Base-by-base conservation (phyloP, 202 grass and related monocot genomes). In the Musa balbisiana region DNA sequence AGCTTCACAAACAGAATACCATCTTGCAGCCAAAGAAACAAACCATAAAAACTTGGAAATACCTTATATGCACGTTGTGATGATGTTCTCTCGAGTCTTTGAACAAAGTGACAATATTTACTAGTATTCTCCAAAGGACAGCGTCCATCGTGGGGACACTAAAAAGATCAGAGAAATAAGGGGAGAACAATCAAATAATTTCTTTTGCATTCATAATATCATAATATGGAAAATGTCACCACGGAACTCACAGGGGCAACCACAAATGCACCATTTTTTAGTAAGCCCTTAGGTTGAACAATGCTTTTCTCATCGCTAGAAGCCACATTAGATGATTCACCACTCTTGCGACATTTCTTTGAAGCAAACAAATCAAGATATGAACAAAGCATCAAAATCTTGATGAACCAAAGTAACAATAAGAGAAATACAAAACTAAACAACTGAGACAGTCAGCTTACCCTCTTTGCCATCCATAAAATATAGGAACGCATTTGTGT, bases 51-150 rank as follows among this genome's bases (percentile, higher is more conserved):
- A 71, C 70, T 55, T 14, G 69, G 11, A 73, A 19, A 52, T 80
- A 97, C 90, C 90, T 98, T 93, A 75, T 92, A 98, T 25, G 78
- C 82, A 52, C 81, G 86, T 74, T 98, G 90, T 73, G 94, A 92
- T 78, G 94, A 89, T 14, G 94, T 98, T 83, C 94, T 93, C 81
- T 93, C 88, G 59, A 98, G 74, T 80, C 91, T 84, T 75, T 98
- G 94, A 58, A 93, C 94, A 84, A 98, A 98, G 75, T 98, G 94
- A 67, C 94, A 98, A 72, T 98, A 98, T 80, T 93, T 98, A 52
- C 83, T 78, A 53, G 90, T 76, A 78, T 98, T 93, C 83, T 93
- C 91, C 83, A 98, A 76, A 70, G 94, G 94, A 76, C 94, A 98
- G 12, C 19, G 82, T 60, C 94, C 90, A 80, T 98, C 94, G 79